phyloP scores from a whole-genome alignment of 495 filamentous ascomycete species.

The Oidiodendron maius region DNA sequence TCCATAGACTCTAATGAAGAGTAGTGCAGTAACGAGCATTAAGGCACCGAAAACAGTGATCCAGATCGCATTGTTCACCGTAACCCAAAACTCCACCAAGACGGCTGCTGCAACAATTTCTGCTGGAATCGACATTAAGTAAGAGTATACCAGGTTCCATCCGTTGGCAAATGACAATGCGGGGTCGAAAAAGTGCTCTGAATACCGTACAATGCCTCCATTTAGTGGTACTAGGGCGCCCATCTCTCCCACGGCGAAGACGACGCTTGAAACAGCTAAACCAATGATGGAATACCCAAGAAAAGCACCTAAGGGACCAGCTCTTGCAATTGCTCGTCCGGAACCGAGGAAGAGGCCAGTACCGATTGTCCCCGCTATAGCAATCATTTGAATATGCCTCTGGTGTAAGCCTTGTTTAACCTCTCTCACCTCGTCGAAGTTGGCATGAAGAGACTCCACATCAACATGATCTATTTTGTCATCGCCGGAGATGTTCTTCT shows the following conservation, averaged over 20 bases:
- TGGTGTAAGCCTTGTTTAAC: slow-evolving; percentile 54
- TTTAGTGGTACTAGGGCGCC: slow-evolving; percentile 52
- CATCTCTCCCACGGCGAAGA: slow-evolving; percentile 17
- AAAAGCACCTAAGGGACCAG: slow-evolving; percentile 19
- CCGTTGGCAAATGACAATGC: slow-evolving; percentile 23
- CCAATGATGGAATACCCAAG: slow-evolving; percentile 19
- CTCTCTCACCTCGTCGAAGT: no score
- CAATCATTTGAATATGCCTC: slow-evolving; percentile 74
- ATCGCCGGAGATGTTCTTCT: no score
- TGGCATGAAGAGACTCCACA: no score
- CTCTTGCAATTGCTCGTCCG: slow-evolving; percentile 17
- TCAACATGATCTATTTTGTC: no score
- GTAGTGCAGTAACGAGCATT: slow-evolving; percentile 58
- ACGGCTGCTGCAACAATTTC: slow-evolving; percentile 53
- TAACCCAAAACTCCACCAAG: slow-evolving; percentile 72
- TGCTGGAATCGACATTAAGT: slow-evolving; percentile 14
- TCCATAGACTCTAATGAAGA: slow-evolving; percentile 63
- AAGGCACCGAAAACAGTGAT: slow-evolving; percentile 69
- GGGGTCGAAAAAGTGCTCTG: slow-evolving; percentile 23
- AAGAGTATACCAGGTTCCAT: slow-evolving; percentile 16
- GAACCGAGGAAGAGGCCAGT: slow-evolving; percentile 22
- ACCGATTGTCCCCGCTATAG: slow-evolving; percentile 57
- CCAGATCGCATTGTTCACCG: slow-evolving; percentile 53
- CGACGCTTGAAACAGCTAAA: slow-evolving; percentile 16
- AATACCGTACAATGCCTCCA: slow-evolving; percentile 20